These are phyloP conservation scores for Trypanosoma lewisi DNA, from an alignment of 208 protist species.

Conservation along the genomic window DNA sequence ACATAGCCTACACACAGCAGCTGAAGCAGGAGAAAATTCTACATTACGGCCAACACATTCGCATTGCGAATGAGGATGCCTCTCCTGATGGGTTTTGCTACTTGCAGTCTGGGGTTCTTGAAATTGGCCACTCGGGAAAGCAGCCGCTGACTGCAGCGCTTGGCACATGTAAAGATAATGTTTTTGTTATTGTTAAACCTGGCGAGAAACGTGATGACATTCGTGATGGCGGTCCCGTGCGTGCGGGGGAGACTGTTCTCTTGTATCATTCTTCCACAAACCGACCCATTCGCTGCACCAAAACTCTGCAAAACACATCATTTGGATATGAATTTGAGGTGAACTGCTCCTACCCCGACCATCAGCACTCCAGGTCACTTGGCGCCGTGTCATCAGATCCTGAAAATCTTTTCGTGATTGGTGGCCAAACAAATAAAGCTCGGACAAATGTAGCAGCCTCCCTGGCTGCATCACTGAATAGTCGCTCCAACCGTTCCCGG, in stretches of 20 bases:
- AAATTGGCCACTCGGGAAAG: slow-evolving; percentile 21
- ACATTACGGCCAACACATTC: slow-evolving; percentile 87
- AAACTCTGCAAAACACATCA: slow-evolving; percentile 29
- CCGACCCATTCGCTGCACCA: slow-evolving; percentile 50
- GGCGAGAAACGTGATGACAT: slow-evolving; percentile 47
- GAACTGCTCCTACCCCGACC: slow-evolving; percentile 47
- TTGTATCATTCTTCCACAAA: slow-evolving; percentile 75
- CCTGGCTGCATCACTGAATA: neutral
- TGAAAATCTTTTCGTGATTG: slow-evolving; percentile 71
- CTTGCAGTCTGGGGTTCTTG: slow-evolving; percentile 52
- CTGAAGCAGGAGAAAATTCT: slow-evolving; percentile 44
- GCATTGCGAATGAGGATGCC: slow-evolving; percentile 67
- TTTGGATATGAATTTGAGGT: slow-evolving; percentile 69
- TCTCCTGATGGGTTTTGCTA: slow-evolving; percentile 62
- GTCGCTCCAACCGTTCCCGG: neutral
- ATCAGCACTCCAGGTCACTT: slow-evolving; percentile 35
- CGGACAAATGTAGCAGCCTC: neutral
- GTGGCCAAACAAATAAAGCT: neutral
- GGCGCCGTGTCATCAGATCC: slow-evolving; percentile 46
- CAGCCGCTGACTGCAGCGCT: slow-evolving; percentile 50
- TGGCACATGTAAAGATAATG: slow-evolving; percentile 51
- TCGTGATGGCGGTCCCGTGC: slow-evolving; percentile 54
- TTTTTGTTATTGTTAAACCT: slow-evolving; percentile 66
- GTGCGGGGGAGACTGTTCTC: slow-evolving; percentile 67
- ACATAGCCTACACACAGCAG: slow-evolving; percentile 51